phyloP scores from a whole-genome alignment of 2,329 filamentous ascomycete species.

The Cladosporium phlei region DNA sequence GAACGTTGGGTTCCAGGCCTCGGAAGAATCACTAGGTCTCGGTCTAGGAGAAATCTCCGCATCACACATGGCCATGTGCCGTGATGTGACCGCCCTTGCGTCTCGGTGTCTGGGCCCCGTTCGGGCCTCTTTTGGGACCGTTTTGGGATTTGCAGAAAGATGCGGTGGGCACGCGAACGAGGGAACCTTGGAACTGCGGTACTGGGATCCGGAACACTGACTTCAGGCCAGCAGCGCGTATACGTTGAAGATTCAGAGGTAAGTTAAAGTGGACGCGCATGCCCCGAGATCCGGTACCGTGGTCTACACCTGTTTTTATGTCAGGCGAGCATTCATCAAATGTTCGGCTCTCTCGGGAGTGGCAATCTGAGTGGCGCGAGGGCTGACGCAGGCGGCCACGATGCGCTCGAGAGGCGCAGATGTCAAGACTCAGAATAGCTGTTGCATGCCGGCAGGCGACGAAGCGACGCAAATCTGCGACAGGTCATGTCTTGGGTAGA shows the following conservation, averaged over 20 bases:
- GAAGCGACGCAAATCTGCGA: too few species aligned
- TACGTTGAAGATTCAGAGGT: conserved; percentile 1
- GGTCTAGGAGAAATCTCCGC: too few species aligned
- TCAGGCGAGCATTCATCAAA: too few species aligned
- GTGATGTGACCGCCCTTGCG: conserved; percentile 6
- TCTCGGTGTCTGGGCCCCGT: conserved; percentile 2
- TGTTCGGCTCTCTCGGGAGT: too few species aligned
- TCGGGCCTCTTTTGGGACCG: background rate
- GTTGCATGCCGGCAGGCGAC: too few species aligned
- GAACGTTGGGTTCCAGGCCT: conserved; percentile 11
- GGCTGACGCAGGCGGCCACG: too few species aligned
- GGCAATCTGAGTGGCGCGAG: too few species aligned
- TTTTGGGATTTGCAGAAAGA: conserved; percentile 4
- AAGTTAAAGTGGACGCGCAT: background rate
- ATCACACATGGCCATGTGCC: conserved; percentile 1
- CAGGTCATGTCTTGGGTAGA: background rate
- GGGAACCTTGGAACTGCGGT: too few species aligned
- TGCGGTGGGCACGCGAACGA: conserved; percentile 5
- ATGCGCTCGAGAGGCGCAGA: too few species aligned
- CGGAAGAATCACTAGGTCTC: too few species aligned
- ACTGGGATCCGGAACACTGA: background rate
- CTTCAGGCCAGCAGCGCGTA: background rate
- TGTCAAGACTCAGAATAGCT: too few species aligned
- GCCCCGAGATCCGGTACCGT: background rate
- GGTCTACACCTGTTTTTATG: too few species aligned